A percentile compares a stretch with the other conserved stretches of the same genome.
Conservation (phyloP, 2,329 filamentous ascomycete species). For the Penicillium sp. region DNA sequence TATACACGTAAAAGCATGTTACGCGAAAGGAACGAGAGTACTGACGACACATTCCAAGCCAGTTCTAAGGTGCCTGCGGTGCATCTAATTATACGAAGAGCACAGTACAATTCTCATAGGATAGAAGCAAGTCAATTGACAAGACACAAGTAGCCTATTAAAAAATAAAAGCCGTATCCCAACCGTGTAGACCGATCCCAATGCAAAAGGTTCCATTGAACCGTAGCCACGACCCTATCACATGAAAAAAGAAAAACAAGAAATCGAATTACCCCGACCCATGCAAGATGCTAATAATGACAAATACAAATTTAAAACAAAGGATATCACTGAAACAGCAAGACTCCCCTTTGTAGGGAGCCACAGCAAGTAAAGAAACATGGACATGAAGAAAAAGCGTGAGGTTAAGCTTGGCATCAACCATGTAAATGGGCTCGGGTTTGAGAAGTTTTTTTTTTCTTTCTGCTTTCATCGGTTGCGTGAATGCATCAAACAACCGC, state of each 20-base stretch:
- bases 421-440: background rate
- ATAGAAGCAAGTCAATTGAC: constrained; percentile 16
- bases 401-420: background rate
- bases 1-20: background rate
- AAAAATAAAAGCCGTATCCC: constrained; percentile 12
- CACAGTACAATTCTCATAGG: background rate
- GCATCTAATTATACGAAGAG: constrained; percentile 2
- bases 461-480: background rate
- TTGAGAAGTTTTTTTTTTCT: background rate
- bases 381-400: constrained; percentile 1
- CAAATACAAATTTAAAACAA: constrained; percentile 8
- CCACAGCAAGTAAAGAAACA: constrained; percentile 1
- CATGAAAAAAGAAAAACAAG: constrained; percentile 5
- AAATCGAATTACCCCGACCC: constrained; percentile 20
- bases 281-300: constrained; percentile 25
- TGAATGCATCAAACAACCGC: background rate
- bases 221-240: constrained; percentile 12
- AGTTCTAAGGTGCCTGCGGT: background rate
- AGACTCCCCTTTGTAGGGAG: constrained; percentile 6
- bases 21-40: background rate
- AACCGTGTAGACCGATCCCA: constrained; percentile 26
- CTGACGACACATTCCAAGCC: background rate
- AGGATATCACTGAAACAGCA: constrained; percentile 22
- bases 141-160: constrained; percentile 2
- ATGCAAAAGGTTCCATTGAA: constrained; percentile 17